Evolutionary conservation across 2,329 filamentous ascomycete genomes (phyloP).

Genomic region (Monosporascus sp.): DNA sequence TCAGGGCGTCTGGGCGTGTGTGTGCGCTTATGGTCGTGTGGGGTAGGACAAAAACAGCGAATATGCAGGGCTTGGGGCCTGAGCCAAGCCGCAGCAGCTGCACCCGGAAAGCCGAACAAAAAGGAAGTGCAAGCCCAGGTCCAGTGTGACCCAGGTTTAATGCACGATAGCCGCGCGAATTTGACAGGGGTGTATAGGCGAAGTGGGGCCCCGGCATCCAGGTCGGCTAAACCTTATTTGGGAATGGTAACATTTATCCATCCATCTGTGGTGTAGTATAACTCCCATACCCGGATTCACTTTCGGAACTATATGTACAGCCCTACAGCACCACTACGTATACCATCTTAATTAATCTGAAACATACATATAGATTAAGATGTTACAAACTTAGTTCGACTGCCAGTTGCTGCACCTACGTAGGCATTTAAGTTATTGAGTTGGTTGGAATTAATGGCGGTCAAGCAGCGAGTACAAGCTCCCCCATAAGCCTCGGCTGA

Average conservation of each 20-base stretch:
- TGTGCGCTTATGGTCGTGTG: not conserved
- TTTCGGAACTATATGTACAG: no score
- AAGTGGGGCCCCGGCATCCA: not conserved
- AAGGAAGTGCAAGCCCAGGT: not conserved
- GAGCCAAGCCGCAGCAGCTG: not conserved
- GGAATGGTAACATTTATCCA: not conserved
- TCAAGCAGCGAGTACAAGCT: no score
- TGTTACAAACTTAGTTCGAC: not conserved
- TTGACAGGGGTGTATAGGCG: constrained; percentile 7
- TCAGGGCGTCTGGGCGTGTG: not conserved
- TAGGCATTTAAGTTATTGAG: no score
- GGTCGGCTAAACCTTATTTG: not conserved
- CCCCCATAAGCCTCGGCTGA: no score
- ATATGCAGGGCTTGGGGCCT: not conserved
- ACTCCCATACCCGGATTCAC: not conserved
- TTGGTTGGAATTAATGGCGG: no score
- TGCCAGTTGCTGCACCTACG: no score
- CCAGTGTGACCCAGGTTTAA: constrained; percentile 8
- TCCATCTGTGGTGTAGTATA: no score
- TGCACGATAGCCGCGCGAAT: constrained; percentile 22
- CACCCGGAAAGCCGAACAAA: not conserved
- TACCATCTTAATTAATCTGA: not conserved
- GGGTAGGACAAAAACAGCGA: constrained; percentile 2
- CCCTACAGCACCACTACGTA: no score
- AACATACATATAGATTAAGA: not conserved